These are phyloP conservation scores for Craterostigma plantagineum DNA, from an alignment of 257 asterid species.

Conservation along the genomic window DNA sequence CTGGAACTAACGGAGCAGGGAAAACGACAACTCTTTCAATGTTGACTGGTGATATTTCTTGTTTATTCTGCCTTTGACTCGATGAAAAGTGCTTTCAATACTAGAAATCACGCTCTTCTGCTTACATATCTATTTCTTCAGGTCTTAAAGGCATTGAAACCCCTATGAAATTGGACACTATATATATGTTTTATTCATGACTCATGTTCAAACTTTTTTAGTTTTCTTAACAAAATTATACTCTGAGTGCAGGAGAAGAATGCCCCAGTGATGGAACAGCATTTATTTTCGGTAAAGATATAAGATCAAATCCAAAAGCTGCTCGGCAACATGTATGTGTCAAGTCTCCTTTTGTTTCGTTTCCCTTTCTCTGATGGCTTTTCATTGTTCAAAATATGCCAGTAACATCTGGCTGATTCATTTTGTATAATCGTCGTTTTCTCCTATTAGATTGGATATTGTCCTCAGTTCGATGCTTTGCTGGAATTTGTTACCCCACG, in stretches of 20 bases:
- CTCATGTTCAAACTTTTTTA: too few species aligned
- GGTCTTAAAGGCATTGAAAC: too few species aligned
- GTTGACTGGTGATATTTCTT: conserved; percentile 56
- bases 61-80: conserved; percentile 1
- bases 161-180: too few species aligned
- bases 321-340: conserved; percentile 60
- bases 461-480: conserved; percentile 97
- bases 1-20: conserved; percentile 98
- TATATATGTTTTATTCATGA: too few species aligned
- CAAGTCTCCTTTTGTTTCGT: background rate
- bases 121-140: background rate
- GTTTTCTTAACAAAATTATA: background rate
- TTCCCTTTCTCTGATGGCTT: too few species aligned
- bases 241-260: conserved; percentile 67
- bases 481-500: conserved; percentile 66
- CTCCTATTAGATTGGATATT: conserved; percentile 63
- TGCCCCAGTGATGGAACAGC: conserved; percentile 84
- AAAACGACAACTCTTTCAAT: conserved; percentile 91
- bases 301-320: conserved; percentile 68
- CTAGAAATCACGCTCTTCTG: background rate
- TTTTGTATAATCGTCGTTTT: conserved; percentile 7
- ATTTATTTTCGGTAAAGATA: conserved; percentile 78
- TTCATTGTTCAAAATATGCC: too few species aligned
- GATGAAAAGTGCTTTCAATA: background rate
- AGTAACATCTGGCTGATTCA: background rate